Conservation (phyloP, 805 yeast genomes). For the Metschnikowia vanudenii region DNA sequence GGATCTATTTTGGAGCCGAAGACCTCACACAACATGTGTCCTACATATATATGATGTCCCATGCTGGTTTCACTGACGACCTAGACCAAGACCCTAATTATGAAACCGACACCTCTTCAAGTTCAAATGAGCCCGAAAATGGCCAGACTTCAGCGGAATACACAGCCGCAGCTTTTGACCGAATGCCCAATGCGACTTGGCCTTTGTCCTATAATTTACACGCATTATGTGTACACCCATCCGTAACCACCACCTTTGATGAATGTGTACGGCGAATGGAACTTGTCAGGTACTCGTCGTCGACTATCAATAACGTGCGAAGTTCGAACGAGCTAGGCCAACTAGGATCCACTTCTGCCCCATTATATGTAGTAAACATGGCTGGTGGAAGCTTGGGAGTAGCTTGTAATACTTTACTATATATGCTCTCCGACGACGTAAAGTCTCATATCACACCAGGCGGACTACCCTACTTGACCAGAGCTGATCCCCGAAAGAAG, state of each 20-base stretch:
- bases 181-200: background rate
- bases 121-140: background rate
- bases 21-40: too few relatives aligned
- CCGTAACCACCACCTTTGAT: background rate
- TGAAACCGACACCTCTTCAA: too few relatives aligned
- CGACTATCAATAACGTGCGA: background rate
- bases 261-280: background rate
- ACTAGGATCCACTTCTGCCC: background rate
- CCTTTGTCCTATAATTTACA: background rate
- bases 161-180: background rate
- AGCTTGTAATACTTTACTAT: background rate
- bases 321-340: background rate
- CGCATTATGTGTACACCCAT: background rate
- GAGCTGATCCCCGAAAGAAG: background rate
- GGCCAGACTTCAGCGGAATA: background rate
- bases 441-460: background rate
- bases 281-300: background rate
- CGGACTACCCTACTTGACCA: background rate
- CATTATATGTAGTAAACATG: slow-evolving; percentile 1
- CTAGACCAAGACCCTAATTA: too few relatives aligned
- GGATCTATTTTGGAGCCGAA: too few relatives aligned
- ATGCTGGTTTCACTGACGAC: too few relatives aligned
- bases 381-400: background rate
- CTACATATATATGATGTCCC: too few relatives aligned
- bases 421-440: background rate